Percentiles rank a stretch among this genome's conserved stretches.
phyloP scores from a whole-genome alignment of 1,284 basidiomycete genomes.

The Phaffia rhodozyma region DNA sequence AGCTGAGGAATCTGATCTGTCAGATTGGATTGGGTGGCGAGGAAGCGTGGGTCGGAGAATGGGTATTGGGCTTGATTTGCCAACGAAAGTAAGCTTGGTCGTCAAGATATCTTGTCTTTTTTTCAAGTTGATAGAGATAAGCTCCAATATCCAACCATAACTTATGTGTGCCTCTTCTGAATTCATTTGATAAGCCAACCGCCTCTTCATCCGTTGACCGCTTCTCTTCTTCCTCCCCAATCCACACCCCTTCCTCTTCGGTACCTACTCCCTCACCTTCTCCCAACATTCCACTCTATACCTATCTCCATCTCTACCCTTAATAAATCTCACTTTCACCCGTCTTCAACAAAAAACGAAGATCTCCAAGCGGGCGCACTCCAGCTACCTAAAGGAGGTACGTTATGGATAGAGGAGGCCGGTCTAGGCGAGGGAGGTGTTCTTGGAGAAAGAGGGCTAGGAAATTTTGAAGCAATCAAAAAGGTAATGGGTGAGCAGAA shows the following conservation, averaged over 20 bases:
- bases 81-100: too few species aligned
- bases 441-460: conserved; percentile 8
- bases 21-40: background rate
- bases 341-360: conserved; percentile 4
- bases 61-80: conserved; percentile 10
- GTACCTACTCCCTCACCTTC: background rate
- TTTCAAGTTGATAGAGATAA: too few species aligned
- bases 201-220: background rate
- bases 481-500: conserved; percentile 7
- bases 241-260: background rate
- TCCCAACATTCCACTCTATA: background rate
- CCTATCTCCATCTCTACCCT: background rate
- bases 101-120: too few species aligned
- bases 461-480: conserved; percentile 7
- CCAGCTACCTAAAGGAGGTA: conserved; percentile 4
- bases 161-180: background rate
- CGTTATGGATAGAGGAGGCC: conserved; percentile 9
- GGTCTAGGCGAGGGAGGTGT: conserved; percentile 12
- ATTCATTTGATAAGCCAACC: background rate
- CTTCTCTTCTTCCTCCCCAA: background rate
- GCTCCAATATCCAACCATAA: too few species aligned
- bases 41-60: conserved; percentile 13
- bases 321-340: background rate
- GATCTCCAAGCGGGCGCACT: conserved; percentile 14
- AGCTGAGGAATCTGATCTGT: background rate